Percentiles rank a stretch among this genome's conserved stretches.
These are phyloP conservation scores for Acidomyces sp. DNA, from an alignment of 495 filamentous ascomycete species.

Conservation along the genomic window DNA sequence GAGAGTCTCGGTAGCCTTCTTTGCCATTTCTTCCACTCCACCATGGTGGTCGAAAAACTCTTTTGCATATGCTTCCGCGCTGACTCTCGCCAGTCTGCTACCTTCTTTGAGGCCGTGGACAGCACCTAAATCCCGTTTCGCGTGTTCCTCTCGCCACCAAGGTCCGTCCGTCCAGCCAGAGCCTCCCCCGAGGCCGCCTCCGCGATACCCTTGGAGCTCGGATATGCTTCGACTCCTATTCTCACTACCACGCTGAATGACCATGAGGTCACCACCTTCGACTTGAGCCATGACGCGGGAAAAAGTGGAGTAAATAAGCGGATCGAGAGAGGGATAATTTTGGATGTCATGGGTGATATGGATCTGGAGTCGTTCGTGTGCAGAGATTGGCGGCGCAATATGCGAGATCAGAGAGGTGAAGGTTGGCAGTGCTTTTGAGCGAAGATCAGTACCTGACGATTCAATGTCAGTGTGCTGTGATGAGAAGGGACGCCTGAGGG, in stretches of 20 bases:
- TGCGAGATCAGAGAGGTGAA: conserved; percentile 90
- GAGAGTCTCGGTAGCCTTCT: conserved; percentile 57
- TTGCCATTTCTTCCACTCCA: conserved; percentile 67
- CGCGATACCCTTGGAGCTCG: conserved; percentile 42
- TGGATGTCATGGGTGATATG: conserved; percentile 93
- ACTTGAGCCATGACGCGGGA: conserved; percentile 96
- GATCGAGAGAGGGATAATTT: conserved; percentile 87
- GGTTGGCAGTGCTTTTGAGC: conserved; percentile 79
- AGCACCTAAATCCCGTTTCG: conserved; percentile 61
- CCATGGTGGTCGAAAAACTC: conserved; percentile 69
- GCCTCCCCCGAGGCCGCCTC: conserved; percentile 27
- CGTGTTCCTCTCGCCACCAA: conserved; percentile 71
- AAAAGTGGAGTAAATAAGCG: conserved; percentile 84
- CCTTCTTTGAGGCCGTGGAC: conserved; percentile 73
- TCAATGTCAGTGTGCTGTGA: conserved; percentile 3
- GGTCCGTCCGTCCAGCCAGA: conserved; percentile 79
- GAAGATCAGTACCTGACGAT: conserved; percentile 67
- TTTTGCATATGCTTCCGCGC: conserved; percentile 70
- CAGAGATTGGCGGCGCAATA: conserved; percentile 90
- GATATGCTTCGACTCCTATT: conserved; percentile 45
- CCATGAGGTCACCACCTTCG: conserved; percentile 91
- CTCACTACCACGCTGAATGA: conserved; percentile 85
- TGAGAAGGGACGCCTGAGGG: too few species aligned
- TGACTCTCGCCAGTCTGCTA: conserved; percentile 74
- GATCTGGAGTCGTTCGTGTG: conserved; percentile 94